A percentile compares a stretch with the other conserved stretches of the same genome.
Conservation (phyloP, 73 alveolate genomes). For the Paraurostyla sp. region DNA sequence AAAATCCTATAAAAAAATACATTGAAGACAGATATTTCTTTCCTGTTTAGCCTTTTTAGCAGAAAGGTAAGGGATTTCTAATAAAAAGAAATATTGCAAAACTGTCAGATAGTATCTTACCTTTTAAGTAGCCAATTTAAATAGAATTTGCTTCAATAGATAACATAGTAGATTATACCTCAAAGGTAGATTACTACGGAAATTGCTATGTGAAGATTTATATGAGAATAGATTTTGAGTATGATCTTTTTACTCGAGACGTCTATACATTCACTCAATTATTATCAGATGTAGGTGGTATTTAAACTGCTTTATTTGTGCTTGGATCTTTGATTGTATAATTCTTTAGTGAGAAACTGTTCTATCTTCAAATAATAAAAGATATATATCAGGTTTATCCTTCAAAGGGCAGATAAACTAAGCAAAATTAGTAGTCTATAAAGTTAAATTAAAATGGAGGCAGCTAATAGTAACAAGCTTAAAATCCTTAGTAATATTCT, state of each 20-base stretch:
- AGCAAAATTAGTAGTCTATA: too few species aligned
- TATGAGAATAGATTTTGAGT: constrained; percentile 1
- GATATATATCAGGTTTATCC: neutral
- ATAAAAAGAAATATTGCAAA: neutral
- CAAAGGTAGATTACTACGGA: neutral
- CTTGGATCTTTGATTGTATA: neutral
- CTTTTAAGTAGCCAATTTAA: neutral
- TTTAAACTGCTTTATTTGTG: constrained; percentile 15
- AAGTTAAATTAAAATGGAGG: too few species aligned
- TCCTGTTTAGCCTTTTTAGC: neutral
- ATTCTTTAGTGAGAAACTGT: neutral
- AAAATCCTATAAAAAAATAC: constrained; percentile 32
- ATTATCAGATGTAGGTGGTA: constrained; percentile 41
- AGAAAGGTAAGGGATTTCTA: neutral
- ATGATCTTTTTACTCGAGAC: neutral
- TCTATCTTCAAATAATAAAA: constrained; percentile 1
- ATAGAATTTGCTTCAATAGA: neutral
- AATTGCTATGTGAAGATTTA: neutral
- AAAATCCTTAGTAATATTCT: too few species aligned
- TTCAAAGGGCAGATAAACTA: too few species aligned
- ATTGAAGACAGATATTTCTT: constrained; percentile 40
- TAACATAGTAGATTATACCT: neutral
- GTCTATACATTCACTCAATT: constrained; percentile 31
- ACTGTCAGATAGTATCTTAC: neutral
- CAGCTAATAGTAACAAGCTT: too few species aligned